A percentile compares a stretch with the other conserved stretches of the same genome.
Evolutionary conservation across 257 asterid species (phyloP).

Genomic region (Linaria vulgaris): DNA sequence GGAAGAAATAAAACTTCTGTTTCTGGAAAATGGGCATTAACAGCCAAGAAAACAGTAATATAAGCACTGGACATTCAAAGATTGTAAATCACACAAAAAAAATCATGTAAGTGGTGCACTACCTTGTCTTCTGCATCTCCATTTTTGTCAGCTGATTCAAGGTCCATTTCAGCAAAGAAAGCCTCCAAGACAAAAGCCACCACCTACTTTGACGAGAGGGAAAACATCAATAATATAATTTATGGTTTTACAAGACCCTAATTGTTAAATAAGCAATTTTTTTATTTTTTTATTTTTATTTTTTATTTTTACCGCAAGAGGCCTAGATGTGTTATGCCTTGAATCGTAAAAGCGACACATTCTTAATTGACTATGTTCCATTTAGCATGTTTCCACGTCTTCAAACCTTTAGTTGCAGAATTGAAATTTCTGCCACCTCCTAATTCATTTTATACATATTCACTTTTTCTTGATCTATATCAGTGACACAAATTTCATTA

Average conservation of each 20-base stretch:
- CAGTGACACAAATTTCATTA: too few relatives aligned
- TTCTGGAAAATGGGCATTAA: neutral
- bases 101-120: constrained; percentile 23
- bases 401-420: too few relatives aligned
- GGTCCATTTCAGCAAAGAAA: constrained; percentile 92
- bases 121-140: constrained; percentile 54
- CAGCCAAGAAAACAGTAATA: constrained; percentile 1
- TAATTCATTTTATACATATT: too few relatives aligned
- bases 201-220: constrained; percentile 52
- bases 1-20: too few relatives aligned
- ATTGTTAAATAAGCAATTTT: neutral
- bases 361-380: neutral
- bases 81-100: neutral
- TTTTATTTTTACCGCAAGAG: neutral
- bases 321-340: too few relatives aligned
- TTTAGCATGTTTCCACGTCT: too few relatives aligned
- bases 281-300: too few relatives aligned
- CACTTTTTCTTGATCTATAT: too few relatives aligned
- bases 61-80: constrained; percentile 3
- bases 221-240: neutral
- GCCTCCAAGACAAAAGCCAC: constrained; percentile 98
- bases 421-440: too few relatives aligned
- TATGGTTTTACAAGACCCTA: neutral
- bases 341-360: neutral
- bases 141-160: constrained; percentile 54